Conservation (phyloP, 1,284 basidiomycete genomes). For the Golubevia sp. region DNA sequence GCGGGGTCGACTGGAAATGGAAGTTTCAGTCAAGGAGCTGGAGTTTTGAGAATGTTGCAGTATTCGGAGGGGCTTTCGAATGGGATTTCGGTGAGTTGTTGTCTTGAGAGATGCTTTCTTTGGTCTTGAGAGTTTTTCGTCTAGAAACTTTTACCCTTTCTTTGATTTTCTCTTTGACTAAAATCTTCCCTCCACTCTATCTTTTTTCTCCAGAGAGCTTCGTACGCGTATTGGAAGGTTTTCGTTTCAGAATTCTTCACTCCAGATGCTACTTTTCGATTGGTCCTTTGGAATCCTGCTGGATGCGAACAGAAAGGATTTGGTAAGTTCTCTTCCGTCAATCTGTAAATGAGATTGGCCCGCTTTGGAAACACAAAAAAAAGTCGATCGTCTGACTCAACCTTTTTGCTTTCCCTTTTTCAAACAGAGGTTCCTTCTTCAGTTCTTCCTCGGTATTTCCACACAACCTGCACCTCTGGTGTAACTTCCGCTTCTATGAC, state of each 20-base stretch:
- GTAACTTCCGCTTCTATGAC: not conserved
- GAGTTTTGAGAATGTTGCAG: slow-evolving; percentile 27
- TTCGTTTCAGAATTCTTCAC: not conserved
- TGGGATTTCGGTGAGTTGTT: slow-evolving; percentile 7
- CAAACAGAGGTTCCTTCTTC: slow-evolving; percentile 5
- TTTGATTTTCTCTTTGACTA: no score
- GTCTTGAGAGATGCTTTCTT: not conserved
- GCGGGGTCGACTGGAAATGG: no score
- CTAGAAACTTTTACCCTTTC: not conserved
- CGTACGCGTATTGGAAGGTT: not conserved
- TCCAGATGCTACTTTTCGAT: not conserved
- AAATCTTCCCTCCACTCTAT: no score
- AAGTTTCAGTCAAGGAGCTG: slow-evolving; percentile 18
- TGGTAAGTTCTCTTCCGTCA: not conserved
- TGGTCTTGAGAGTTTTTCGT: not conserved
- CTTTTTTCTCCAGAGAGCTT: not conserved
- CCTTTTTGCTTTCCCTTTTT: not conserved
- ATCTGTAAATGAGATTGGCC: not conserved
- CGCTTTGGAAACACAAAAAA: not conserved
- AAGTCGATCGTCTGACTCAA: not conserved
- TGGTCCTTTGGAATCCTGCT: not conserved
- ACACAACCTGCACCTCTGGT: not conserved
- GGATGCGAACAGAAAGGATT: not conserved
- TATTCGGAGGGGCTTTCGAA: slow-evolving; percentile 24
- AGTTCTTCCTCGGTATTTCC: slow-evolving; percentile 1